phyloP scores from a whole-genome alignment of 2,329 filamentous ascomycete genomes.

The Clonostachys byssicola region DNA sequence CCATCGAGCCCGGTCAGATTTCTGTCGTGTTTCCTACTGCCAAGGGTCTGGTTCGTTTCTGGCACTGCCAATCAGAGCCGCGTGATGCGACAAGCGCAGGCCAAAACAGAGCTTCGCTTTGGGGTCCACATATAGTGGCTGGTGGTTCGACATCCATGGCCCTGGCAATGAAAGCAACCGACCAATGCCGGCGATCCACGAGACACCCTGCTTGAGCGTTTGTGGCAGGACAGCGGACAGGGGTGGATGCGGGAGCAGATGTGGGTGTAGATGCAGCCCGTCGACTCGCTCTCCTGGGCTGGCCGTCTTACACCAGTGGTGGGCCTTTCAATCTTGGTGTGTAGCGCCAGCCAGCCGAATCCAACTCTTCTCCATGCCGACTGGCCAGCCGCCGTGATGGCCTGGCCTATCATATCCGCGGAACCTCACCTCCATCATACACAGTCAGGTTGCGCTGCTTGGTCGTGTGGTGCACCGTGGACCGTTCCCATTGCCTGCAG shows the following conservation, averaged over 20 bases:
- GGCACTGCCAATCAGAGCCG: conserved; percentile 1
- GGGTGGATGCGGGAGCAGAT: background rate
- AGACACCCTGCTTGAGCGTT: conserved; percentile 14
- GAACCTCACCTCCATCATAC: conserved; percentile 4
- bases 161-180: conserved; percentile 3
- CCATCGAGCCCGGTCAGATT: too few relatives aligned
- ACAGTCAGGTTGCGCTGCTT: background rate
- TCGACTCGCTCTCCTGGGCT: conserved; percentile 33
- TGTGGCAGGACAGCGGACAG: conserved; percentile 14
- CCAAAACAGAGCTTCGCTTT: too few relatives aligned
- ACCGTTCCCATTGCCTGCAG: too few relatives aligned
- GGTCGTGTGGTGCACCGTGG: too few relatives aligned
- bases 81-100: background rate
- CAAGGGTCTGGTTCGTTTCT: conserved; percentile 5
- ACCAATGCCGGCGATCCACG: conserved; percentile 25
- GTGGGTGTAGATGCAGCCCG: conserved; percentile 10
- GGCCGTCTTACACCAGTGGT: conserved; percentile 29
- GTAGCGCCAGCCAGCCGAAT: conserved; percentile 28
- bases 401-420: conserved; percentile 1
- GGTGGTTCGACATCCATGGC: background rate
- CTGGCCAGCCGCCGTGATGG: background rate
- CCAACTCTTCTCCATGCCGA: conserved; percentile 7
- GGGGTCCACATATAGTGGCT: too few relatives aligned
- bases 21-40: background rate
- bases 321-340: conserved; percentile 26